Evolutionary conservation across 2,329 filamentous ascomycete genomes (phyloP).

Genomic region (Stagonosporopsis vannaccii): DNA sequence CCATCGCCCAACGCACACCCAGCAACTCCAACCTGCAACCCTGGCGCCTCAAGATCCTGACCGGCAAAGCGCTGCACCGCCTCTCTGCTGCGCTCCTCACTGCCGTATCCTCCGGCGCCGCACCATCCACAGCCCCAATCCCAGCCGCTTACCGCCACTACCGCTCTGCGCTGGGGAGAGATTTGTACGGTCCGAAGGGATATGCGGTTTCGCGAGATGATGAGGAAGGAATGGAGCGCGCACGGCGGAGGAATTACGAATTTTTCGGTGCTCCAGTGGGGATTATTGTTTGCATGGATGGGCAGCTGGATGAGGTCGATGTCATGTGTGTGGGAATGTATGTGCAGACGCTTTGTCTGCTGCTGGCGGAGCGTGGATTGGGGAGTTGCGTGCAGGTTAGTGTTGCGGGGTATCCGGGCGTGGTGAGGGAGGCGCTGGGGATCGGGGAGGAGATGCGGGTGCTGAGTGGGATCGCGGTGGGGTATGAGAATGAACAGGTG

Average conservation of each 20-base stretch:
- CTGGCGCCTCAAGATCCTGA: constrained; percentile 21
- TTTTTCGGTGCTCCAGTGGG: constrained; percentile 33
- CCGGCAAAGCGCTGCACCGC: constrained; percentile 20
- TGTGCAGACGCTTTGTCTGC: constrained; percentile 31
- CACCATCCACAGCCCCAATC: constrained; percentile 20
- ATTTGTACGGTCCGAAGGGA: constrained; percentile 29
- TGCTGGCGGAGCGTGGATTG: constrained; percentile 28
- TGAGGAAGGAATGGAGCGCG: constrained; percentile 3
- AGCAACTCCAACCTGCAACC: constrained; percentile 22
- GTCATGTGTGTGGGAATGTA: constrained; percentile 34
- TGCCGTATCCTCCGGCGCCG: constrained; percentile 5
- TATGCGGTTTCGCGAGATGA: constrained; percentile 25
- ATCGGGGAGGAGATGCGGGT: constrained; percentile 24
- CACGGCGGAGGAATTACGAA: constrained; percentile 26
- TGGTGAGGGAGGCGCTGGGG: constrained; percentile 25
- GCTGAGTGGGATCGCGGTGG: constrained; percentile 34
- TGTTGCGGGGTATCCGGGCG: constrained; percentile 32
- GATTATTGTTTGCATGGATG: constrained; percentile 26
- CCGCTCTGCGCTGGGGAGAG: constrained; percentile 26
- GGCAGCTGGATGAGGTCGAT: constrained; percentile 19
- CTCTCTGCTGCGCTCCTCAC: constrained; percentile 19
- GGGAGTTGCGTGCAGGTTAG: constrained; percentile 28
- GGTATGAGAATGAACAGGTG: constrained; percentile 18
- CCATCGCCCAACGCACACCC: constrained; percentile 14
- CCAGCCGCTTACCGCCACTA: constrained; percentile 26